Conservation (phyloP, 148 eudicot genomes). For the Fagopyrum tataricum region DNA sequence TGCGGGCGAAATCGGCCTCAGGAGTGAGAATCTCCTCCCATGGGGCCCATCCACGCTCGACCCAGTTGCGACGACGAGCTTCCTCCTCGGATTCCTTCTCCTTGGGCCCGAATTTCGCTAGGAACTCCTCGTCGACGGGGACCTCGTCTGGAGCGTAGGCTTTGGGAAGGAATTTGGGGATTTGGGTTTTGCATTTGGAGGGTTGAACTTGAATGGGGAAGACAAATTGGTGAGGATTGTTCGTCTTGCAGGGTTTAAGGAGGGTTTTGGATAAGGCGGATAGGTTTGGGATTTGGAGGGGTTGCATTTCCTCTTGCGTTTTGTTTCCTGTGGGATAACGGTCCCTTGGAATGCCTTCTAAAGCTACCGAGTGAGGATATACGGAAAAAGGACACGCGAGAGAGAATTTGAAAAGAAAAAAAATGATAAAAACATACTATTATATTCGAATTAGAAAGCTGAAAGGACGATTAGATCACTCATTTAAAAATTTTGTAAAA, state of each 20-base stretch:
- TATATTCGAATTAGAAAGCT: too few relatives aligned
- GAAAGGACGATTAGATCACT: too few relatives aligned
- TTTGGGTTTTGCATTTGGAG: not conserved
- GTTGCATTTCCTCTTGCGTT: slow-evolving; percentile 34
- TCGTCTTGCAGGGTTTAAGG: slow-evolving; percentile 29
- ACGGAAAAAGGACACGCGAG: too few relatives aligned
- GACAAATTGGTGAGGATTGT: not conserved
- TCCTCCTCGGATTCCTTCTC: slow-evolving; percentile 64
- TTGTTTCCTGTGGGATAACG: not conserved
- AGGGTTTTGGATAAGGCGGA: slow-evolving; percentile 28
- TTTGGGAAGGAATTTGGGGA: slow-evolving; percentile 13
- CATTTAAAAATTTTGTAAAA: too few relatives aligned
- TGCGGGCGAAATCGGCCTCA: slow-evolving; percentile 74
- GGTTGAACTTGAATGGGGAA: not conserved
- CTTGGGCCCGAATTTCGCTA: slow-evolving; percentile 55
- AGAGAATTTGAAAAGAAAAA: too few relatives aligned
- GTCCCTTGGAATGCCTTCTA: too few relatives aligned
- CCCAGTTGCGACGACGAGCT: slow-evolving; percentile 83
- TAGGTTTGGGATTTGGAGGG: slow-evolving; percentile 39
- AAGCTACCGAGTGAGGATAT: too few relatives aligned
- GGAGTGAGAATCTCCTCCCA: slow-evolving; percentile 93
- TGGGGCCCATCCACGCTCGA: slow-evolving; percentile 92
- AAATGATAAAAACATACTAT: too few relatives aligned
- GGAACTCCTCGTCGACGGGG: slow-evolving; percentile 80
- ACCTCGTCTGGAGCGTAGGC: slow-evolving; percentile 59